Evolutionary conservation across 2,329 filamentous ascomycete genomes (phyloP), one percentile per base, ranked within the genome.

Genomic region (Alternaria sp.): DNA sequence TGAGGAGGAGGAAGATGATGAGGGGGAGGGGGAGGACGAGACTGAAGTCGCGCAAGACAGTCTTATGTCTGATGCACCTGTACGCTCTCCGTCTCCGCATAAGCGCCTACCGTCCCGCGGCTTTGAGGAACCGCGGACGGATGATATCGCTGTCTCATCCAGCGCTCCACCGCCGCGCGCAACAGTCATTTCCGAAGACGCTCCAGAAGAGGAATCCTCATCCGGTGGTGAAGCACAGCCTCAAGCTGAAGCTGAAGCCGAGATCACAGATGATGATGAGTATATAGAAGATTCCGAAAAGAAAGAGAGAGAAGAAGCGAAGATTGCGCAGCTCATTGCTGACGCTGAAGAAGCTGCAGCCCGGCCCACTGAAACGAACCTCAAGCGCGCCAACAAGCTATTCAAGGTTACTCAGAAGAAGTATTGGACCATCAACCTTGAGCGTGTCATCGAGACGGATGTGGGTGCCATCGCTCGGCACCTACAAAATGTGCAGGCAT

Each of bases 391-490:
- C 7, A 78, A 75, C 5, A 83, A 84, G 56, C 83, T 88, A 12
- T 77, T 90, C 32, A 89, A 87, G 71, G 83, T 85, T 13, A 77
- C 82, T n/a, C 78, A 81, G 2, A 87, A 85, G 59, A 91, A 89
- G 71, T 84, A 89, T 65, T 83, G 85, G 6, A 91, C 88, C 1
- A 73, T 87, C 6, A 82, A 85, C 26, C 79, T 90, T 2, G 79
- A 84, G 59, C 84, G 85, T 57, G 77, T 72, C n/a, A 65, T 89
- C 5, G 79, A 83, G 21, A 75, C 72, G 4, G 66, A 77, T 10
- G 69, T 82, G 2, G 56, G 59, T 3, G 64, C 74, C 4, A 83
- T 86, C 49, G 68, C 74, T 49, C 67, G 61, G 9, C 69, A 76
- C 11, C 32, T 70, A 2, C 58, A 65, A 17, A 66, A 32, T 23